Evolutionary conservation across 108 stramenopile species (phyloP).

Genomic region (Fistulifera solaris): DNA sequence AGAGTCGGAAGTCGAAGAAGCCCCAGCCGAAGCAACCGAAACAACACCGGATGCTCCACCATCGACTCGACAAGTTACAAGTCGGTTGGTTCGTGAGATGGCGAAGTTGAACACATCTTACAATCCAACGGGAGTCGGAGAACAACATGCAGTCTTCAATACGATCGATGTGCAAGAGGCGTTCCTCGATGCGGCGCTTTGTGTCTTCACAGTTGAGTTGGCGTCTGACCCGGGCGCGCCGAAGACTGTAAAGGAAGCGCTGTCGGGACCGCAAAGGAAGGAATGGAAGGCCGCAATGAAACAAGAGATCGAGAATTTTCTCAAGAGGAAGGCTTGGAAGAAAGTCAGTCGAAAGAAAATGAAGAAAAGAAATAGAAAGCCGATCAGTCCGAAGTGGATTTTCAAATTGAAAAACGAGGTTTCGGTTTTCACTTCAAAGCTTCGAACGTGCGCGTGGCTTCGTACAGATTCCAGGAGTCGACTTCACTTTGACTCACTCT

Average conservation of each 20-base stretch:
- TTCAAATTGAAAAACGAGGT: constrained; percentile 10
- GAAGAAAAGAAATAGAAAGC: not conserved
- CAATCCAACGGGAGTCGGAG: no score
- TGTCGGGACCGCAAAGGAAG: constrained; percentile 3
- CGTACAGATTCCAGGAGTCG: constrained; percentile 11
- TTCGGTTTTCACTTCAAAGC: not conserved
- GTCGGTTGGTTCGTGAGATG: no score
- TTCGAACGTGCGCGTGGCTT: constrained; percentile 4
- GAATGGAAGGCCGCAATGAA: not conserved
- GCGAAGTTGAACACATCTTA: constrained; percentile 4
- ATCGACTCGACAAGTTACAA: not conserved
- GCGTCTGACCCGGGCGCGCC: constrained; percentile 5
- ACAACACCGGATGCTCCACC: not conserved
- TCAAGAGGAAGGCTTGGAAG: constrained; percentile 2
- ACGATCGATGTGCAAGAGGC: no score
- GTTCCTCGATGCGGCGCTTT: not conserved
- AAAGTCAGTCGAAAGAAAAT: not conserved
- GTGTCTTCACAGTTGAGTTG: constrained; percentile 4
- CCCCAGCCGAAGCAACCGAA: not conserved
- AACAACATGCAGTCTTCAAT: no score
- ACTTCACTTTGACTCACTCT: constrained; percentile 3
- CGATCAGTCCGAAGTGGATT: constrained; percentile 2
- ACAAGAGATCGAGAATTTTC: not conserved
- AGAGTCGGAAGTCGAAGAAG: constrained; percentile 11
- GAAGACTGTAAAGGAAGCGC: not conserved